Conservation (phyloP, 768 basidiomycete genomes). For the Paxillus rubicundulus region DNA sequence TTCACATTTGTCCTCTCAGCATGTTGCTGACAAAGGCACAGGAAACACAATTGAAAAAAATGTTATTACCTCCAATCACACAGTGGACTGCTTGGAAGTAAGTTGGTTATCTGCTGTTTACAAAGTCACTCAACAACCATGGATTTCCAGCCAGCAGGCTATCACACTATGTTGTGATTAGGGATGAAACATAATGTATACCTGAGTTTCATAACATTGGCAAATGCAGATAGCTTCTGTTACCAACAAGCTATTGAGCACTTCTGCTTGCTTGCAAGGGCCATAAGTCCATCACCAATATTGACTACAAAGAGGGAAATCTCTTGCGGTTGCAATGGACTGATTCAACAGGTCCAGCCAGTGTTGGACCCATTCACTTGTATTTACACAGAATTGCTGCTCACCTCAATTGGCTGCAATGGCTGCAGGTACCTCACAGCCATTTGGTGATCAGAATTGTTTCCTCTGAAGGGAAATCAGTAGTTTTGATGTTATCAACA, state of each 20-base stretch:
- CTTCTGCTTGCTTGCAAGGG: conserved; percentile 84
- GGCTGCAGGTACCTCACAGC: conserved; percentile 67
- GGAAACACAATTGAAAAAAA: too few species aligned
- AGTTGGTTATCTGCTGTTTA: too few species aligned
- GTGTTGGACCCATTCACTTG: conserved; percentile 70
- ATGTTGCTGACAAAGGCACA: too few species aligned
- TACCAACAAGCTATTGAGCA: conserved; percentile 79
- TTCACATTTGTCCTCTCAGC: too few species aligned
- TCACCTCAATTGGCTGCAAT: conserved; percentile 77
- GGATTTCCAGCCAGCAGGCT: too few species aligned
- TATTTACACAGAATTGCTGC: conserved; percentile 84
- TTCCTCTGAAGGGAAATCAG: too few species aligned
- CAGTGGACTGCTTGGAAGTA: too few species aligned
- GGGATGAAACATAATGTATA: conserved; percentile 25
- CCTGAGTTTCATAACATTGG: conserved; percentile 88
- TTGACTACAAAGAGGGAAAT: conserved; percentile 80
- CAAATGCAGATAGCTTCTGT: conserved; percentile 79
- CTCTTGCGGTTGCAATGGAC: conserved; percentile 82
- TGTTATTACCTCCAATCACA: too few species aligned
- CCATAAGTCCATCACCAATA: conserved; percentile 94
- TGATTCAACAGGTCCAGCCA: too few species aligned
- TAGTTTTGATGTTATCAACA: too few species aligned
- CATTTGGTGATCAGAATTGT: conserved; percentile 55
- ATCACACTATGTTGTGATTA: too few species aligned
- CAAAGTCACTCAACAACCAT: too few species aligned